phyloP scores from a whole-genome alignment of 2,329 filamentous ascomycete species.

The Aspergillus melleus region DNA sequence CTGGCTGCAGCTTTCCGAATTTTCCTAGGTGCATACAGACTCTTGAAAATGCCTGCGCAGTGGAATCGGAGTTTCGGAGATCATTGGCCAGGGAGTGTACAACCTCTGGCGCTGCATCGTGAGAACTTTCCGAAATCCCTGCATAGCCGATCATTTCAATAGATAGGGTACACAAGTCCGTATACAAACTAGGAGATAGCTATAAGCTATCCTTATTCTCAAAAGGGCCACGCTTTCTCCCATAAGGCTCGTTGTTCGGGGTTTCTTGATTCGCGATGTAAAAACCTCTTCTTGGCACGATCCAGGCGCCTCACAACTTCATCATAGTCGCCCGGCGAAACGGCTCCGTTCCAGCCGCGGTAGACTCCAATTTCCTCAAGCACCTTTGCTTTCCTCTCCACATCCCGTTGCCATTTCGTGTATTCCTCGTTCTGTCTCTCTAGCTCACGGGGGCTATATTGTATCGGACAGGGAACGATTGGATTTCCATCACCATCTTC shows the following conservation, averaged over 20 bases:
- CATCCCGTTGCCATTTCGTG: conserved; percentile 16
- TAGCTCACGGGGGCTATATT: conserved; percentile 15
- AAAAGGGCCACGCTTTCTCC: conserved; percentile 14
- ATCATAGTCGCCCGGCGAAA: conserved; percentile 16
- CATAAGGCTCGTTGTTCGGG: conserved; percentile 10
- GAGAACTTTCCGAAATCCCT: too few relatives aligned
- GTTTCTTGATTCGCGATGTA: conserved; percentile 12
- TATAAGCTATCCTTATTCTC: neutral
- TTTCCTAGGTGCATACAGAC: too few relatives aligned
- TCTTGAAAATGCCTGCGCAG: too few relatives aligned
- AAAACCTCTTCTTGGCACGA: conserved; percentile 13
- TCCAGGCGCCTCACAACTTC: conserved; percentile 13
- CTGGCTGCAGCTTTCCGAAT: too few relatives aligned
- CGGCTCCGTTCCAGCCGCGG: conserved; percentile 21
- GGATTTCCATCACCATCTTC: neutral
- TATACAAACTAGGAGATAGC: neutral
- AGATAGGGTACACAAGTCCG: too few relatives aligned
- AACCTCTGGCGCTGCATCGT: too few relatives aligned
- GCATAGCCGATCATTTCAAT: too few relatives aligned
- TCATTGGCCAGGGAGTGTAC: too few relatives aligned
- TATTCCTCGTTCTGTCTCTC: conserved; percentile 10
- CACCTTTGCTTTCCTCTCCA: conserved; percentile 19
- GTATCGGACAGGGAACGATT: conserved; percentile 11
- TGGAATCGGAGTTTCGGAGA: too few relatives aligned
- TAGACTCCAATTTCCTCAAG: conserved; percentile 18